Conservation (phyloP, 148 eudicot genomes). For the Selenicereus undatus region DNA sequence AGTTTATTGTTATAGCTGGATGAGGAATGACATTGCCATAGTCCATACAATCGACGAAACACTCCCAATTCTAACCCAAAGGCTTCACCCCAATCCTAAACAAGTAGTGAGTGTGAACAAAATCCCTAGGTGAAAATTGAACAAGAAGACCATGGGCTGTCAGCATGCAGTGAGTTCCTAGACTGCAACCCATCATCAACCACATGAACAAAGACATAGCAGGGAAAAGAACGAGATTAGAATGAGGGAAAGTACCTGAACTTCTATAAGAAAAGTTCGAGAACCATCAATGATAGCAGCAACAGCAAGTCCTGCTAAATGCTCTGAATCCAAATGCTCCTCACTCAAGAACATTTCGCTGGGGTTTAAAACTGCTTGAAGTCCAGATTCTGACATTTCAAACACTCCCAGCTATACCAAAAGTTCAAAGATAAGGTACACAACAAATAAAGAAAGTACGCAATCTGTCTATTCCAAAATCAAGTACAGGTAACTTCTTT, state of each 20-base stretch:
- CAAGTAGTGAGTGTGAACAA: neutral
- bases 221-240: neutral
- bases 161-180: neutral
- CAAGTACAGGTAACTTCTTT: neutral
- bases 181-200: neutral
- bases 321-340: constrained; percentile 68
- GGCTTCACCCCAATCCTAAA: neutral
- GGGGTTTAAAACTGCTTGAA: constrained; percentile 75
- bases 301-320: constrained; percentile 83
- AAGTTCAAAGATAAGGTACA: neutral
- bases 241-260: constrained; percentile 54
- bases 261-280: constrained; percentile 83
- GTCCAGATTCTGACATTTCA: constrained; percentile 77
- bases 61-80: neutral
- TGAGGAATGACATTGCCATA: neutral
- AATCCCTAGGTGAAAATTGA: neutral
- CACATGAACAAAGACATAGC: neutral
- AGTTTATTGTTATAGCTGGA: neutral
- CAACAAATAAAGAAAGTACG: constrained; percentile 12
- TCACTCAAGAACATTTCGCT: constrained; percentile 82
- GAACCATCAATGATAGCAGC: constrained; percentile 87
- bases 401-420: constrained; percentile 78
- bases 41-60: neutral
- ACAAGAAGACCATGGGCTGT: neutral
- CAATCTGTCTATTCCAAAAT: neutral